Base-by-base conservation (phyloP, 2,329 filamentous ascomycete genomes). In the Tympanopsis confertula region DNA sequence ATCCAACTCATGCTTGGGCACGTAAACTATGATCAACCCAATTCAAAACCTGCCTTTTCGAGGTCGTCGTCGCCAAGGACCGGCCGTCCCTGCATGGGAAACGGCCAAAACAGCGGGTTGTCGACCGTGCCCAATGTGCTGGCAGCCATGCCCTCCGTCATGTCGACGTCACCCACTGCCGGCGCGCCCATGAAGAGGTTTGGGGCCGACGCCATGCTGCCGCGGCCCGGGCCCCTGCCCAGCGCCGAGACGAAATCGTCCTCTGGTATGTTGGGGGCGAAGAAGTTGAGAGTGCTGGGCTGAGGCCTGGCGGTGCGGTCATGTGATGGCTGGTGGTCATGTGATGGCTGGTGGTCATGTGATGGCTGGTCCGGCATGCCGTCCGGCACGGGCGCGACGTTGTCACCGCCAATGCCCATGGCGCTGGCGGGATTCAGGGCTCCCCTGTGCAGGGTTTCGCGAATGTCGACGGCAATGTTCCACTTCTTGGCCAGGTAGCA, bases 61-160 rank as follows among this genome's bases (percentile, higher is more conserved):
- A 77, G 46, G 20, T 58, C 47, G 1, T 69, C 68, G 1, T 51
- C 57, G 0, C 68, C 63, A 19, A 76, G 44, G 40, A 74, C 68
- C 3, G 71, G 71, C 17, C 70, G 59, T 0, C 71, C 71, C 45
- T 75, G 71, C 67, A 74, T 68, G 0, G 72, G 71, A 42, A 75
- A 76, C 1, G 71, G 70, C 72, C 72, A 77, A 45, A 75, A 75
- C 2, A 75, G 53, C 14, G 71, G 71, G 39, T 74, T 74, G 41
- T 71, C 65, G 42, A 65, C 51, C 15, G 47, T 54, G 17, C 62
- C 61, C 0, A 58, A 58, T 5, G 40, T 26, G 4, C 45, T 45
- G 4, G 39, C 40, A 19, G 39, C 33, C 19, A 41, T 38, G 4
- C 45, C 38, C 7, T 20, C 52, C 38, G 26, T 48, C 18, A 28